Conservation (phyloP, 345 rosid species). For the Arabidopsis suecica region DNA sequence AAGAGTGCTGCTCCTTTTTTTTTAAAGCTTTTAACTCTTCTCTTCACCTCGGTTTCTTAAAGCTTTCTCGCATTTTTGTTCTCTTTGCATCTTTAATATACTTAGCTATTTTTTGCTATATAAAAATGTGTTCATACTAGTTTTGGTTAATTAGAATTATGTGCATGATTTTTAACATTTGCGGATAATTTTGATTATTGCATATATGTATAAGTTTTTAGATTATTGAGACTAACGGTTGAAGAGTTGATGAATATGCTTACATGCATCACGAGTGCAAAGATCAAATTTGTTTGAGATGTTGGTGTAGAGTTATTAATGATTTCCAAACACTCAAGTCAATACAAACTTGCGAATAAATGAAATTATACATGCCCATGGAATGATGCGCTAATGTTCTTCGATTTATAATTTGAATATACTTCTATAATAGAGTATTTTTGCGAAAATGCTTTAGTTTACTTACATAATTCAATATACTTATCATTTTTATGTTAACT, state of each 20-base stretch:
- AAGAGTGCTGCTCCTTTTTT: slow-evolving; percentile 27
- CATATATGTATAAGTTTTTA: not conserved
- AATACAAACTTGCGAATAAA: too few species aligned
- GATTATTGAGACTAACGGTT: not conserved
- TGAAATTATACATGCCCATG: too few species aligned
- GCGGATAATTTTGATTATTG: too few species aligned
- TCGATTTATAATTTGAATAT: too few species aligned
- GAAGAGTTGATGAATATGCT: not conserved
- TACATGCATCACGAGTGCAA: not conserved
- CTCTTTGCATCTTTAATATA: not conserved
- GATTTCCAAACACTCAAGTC: too few species aligned
- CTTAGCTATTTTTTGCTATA: not conserved
- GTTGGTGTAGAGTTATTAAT: too few species aligned
- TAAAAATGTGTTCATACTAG: not conserved
- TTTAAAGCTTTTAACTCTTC: slow-evolving; percentile 12
- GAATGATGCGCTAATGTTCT: too few species aligned
- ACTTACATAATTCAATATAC: too few species aligned
- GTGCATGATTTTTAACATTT: not conserved
- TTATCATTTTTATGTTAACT: too few species aligned
- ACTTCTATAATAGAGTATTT: too few species aligned
- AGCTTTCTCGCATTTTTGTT: not conserved
- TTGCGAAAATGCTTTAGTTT: too few species aligned
- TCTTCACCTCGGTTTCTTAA: slow-evolving; percentile 21
- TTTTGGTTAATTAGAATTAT: not conserved
- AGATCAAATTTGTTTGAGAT: too few species aligned